Evolutionary conservation across 352 stramenopile genomes (phyloP).

Genomic region (Phytopythium sindhum): DNA sequence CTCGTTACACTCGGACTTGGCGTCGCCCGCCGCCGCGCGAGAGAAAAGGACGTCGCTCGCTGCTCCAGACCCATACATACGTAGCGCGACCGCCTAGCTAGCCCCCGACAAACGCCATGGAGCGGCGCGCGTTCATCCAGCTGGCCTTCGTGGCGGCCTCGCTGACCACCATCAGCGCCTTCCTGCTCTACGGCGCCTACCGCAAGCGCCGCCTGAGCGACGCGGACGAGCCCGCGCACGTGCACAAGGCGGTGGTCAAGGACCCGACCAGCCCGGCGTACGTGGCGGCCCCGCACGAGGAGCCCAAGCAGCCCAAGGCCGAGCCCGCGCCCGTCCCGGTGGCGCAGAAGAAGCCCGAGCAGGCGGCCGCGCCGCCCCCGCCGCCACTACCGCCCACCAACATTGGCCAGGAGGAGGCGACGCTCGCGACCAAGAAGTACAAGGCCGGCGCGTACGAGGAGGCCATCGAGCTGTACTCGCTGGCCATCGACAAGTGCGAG

Average conservation of each 20-base stretch:
- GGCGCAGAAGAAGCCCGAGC: constrained; percentile 25
- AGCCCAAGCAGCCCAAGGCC: constrained; percentile 27
- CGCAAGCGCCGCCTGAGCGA: constrained; percentile 40
- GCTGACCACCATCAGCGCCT: constrained; percentile 59
- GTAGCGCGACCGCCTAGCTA: too few species aligned
- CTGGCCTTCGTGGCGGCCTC: constrained; percentile 67
- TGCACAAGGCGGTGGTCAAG: constrained; percentile 23
- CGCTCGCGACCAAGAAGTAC: constrained; percentile 73
- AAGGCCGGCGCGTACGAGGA: constrained; percentile 66
- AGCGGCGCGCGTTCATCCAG: constrained; percentile 57
- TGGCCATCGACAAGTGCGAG: constrained; percentile 63
- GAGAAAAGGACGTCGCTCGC: background rate
- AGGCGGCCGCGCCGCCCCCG: constrained; percentile 2
- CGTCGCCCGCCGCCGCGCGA: background rate
- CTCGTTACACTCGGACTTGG: too few species aligned
- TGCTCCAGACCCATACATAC: too few species aligned
- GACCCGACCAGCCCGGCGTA: constrained; percentile 18
- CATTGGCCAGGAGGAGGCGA: constrained; percentile 60
- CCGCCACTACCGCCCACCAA: constrained; percentile 15
- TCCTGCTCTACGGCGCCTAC: constrained; percentile 53
- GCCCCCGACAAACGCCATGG: constrained; percentile 13
- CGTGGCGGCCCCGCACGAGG: constrained; percentile 13
- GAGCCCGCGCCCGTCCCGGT: constrained; percentile 16
- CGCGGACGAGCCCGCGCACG: constrained; percentile 7
- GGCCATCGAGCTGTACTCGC: constrained; percentile 66